Evolutionary conservation across 1,284 basidiomycete genomes (phyloP), one percentile per base, ranked within the genome.

Genomic region (Ustilago sp.): DNA sequence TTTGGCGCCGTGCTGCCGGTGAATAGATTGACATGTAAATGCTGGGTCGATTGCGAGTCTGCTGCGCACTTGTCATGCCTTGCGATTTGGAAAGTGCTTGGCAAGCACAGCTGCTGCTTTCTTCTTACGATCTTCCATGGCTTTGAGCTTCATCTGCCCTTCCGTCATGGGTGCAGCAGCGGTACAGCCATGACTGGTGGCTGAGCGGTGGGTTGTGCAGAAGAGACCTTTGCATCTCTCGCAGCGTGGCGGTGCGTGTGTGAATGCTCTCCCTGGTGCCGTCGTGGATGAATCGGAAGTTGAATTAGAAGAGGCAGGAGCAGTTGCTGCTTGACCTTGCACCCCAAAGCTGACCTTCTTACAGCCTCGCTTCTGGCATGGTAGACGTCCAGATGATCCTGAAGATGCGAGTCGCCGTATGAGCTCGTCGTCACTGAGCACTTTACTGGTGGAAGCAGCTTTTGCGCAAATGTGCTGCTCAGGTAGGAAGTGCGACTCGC

Each of bases 311-410:
- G 59, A 48, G 56, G 15, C 31, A 4, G 38, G n/a, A n/a, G 23
- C 13, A 23, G 19, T 47, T 23, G 17, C 31, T 13, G 67, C 38
- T 13, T 41, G 43, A 11, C 43, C 38, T 43, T 62, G 61, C 1
- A 83, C 53, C 8, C 79, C 52, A 36, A 83, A 72, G 55, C 76
- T 83, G 36, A 80, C 74, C 50, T 67, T 69, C 50, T 79, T 80
- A 56, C 81, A 83, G 11, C 77, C 80, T 38, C 58, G 34, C 61
- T 73, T 77, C 50, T 81, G 81, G 47, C 81, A 83, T 8, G 81
- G 81, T 12, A 81, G 66, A 4, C 80, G 62, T 19, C 73, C 72
- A 6, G 61, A 59, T 3, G 65, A 45, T 23, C 67, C 62, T 9
- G 72, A 43, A 1, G 62, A 13, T 52, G 66, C 70, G 19, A 64